Base-by-base conservation (phyloP, 495 filamentous ascomycete species). In the Neurospora hispaniola region DNA sequence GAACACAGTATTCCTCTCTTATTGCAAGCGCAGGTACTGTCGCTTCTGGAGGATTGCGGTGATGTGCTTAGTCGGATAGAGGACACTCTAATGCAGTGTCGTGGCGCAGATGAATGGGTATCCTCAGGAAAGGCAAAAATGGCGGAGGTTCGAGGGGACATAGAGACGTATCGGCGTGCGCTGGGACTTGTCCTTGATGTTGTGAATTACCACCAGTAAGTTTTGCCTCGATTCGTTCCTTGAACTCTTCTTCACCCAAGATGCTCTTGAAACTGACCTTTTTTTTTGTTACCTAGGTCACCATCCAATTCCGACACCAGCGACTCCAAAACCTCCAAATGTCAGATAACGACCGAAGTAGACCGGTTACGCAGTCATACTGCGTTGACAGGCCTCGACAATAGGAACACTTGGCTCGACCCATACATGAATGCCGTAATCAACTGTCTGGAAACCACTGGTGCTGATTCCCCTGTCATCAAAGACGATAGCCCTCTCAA, bases 101-200 rank as follows among this genome's bases (percentile, higher is more conserved):
- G 20, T 1, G 74, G 76, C 48, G 39, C 75, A 0, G 38, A 70
- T n/a, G 71, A 73, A 68, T 81, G 79, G 79, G 12, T 66, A 1
- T 70, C 71, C 4, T 38, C 44, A 1, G 78, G 75, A 14, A 71
- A 48, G 42, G 42, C 39, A 8, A 70, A 74, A 18, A 76, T 79
- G 5, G 69, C 54, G 14, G 39, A 46, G 12, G 76, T 75, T 27
- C 71, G 73, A 8, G 69, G 35, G 10, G 73, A 72, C 27, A 41
- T 80, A 2, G 73, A 69, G 14, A 73, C 48, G 7, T 75, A 77
- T 42, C 75, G 78, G 1, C 72, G 73, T 31, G 75, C 74, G 2
- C 39, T 80, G 18, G 73, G 46, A 4, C 68, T 79, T 40, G 75
- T 74, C 5, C 70, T 79, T 8, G 76, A 80, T 11, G 73, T 78